Base-by-base conservation (phyloP, 768 basidiomycete species). In the Cyathus striatus region DNA sequence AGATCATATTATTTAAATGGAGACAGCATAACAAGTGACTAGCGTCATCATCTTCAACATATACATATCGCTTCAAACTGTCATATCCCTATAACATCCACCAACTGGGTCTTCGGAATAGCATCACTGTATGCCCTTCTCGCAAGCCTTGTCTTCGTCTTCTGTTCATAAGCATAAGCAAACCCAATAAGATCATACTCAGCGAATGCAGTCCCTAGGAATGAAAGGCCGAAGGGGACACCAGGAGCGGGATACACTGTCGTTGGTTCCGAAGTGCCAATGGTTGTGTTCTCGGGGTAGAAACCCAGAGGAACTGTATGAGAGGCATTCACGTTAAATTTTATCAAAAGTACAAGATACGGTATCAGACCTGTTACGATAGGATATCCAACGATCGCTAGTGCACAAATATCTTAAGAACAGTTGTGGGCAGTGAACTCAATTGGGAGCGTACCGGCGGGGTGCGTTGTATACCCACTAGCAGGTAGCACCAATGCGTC, bases 91-190 rank as follows among this genome's bases (percentile, higher is more conserved):
- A 30, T 30, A 9, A 30, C n/a, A 10, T 36, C 9, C 20, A 12
- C 7, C 17, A 36, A 10, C 20, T 36, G 35, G 32, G 10, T 40
- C 9, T 7, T 73, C 2, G 79, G 81, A 21, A 81, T 72, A 7
- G 80, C 79, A 12, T 62, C 75, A 5, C 65, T 40, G 49, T 66
- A 76, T 2, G 79, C 80, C 52, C 55, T 64, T 45, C 74, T 64
- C 38, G 57, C 54, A 39, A 79, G 54, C n/a, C 81, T 58, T 1
- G 70, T 73, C 44, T 75, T 64, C 4, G 83, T 83, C 45, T 66
- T 69, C 54, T 83, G 81, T 56, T 86, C 83, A 47, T 78, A 83
- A 1, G 81, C 80, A 58, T 71, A 83, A 2, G 70, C 83, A 46
- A 77, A 72, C 0, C 73, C 66, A 45, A 85, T 70, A 35, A 83